Conservation (phyloP, 495 filamentous ascomycete species). For the Apiosordaria backusii region DNA sequence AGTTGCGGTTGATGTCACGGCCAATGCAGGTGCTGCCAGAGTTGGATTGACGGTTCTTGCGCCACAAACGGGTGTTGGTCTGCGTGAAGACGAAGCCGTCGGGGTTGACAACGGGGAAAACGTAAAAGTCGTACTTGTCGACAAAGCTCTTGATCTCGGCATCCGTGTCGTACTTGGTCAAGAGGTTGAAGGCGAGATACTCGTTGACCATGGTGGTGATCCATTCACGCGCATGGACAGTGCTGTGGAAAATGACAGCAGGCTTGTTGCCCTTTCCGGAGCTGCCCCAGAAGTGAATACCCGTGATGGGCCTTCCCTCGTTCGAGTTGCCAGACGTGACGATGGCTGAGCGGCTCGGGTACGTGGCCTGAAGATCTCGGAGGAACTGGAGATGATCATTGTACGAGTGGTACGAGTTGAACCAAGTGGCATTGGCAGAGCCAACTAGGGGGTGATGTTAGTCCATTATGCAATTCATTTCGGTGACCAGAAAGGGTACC, state of each 20-base stretch:
- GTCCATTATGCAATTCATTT: not conserved
- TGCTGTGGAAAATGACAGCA: conserved; percentile 57
- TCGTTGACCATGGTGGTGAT: conserved; percentile 56
- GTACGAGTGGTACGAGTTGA: conserved; percentile 53
- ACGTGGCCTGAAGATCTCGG: conserved; percentile 43
- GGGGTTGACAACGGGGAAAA: conserved; percentile 61
- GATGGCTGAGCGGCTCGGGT: conserved; percentile 48
- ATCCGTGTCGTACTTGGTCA: conserved; percentile 45
- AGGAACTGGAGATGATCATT: conserved; percentile 52
- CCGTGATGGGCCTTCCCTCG: conserved; percentile 51
- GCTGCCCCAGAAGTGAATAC: conserved; percentile 57
- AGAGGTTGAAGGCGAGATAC: conserved; percentile 55
- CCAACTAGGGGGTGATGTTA: conserved; percentile 10
- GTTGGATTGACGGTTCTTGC: conserved; percentile 56
- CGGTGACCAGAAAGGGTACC: not conserved
- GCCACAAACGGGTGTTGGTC: conserved; percentile 55
- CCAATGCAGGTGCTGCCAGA: conserved; percentile 47
- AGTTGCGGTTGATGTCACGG: conserved; percentile 64
- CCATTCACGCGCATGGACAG: conserved; percentile 64
- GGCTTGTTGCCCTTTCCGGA: conserved; percentile 50
- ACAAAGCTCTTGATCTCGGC: conserved; percentile 42
- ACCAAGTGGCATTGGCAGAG: conserved; percentile 42
- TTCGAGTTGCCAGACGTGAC: conserved; percentile 51
- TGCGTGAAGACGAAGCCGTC: conserved; percentile 63
- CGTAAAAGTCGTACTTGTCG: conserved; percentile 61